Evolutionary conservation across 805 yeast species (phyloP), one percentile per base, ranked within the genome.

Genomic region (Tetrapisispora namnaoensis): DNA sequence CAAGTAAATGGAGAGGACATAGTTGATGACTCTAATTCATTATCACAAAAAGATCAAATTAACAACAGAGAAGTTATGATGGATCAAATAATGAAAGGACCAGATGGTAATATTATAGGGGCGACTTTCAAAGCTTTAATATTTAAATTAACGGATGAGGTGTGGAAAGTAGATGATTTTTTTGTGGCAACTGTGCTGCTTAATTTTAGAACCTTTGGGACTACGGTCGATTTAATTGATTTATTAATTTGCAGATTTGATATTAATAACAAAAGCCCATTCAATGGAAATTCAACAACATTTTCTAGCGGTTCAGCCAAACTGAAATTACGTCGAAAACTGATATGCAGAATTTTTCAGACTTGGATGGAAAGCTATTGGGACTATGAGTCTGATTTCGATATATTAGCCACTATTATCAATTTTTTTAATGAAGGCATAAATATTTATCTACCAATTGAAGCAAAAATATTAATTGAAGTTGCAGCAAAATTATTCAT

Each of bases 331-430:
- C 74, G 93, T 62, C 70, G 91, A 59, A 78, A 79, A 52, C 66
- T 83, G 43, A 80, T 88, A 37, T 79, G 83, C 55, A 78, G 77
- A 54, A 73, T 83, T 63, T 78, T 89, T 60, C 85, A 80, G 62
- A 70, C 78, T 35, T 91, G 99, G 99, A 68, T 91, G 64, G 95
- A 88, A 64, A 82, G 93, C 46, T 89, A 84, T 62, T 91, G 96
- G 96, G 78, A 81, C 53, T 78, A 76, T 44, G 72, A 74, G 40
- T 60, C 58, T 18, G 95, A 89, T 62, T 77, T 76, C 52, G 67
- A 65, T 24, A 69, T 82, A 37, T 67, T 89, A 42, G 79, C 93
- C 13, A 82, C 87, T 0, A 68, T 88, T 58, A 74, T 85, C 42
- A 85, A 85, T 58, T 84, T 88, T 60, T 82, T 86, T 59, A 86